A percentile compares a stretch with the other conserved stretches of the same genome.
Conservation (phyloP, 1,284 basidiomycete genomes). For the Calocybe gambosa region DNA sequence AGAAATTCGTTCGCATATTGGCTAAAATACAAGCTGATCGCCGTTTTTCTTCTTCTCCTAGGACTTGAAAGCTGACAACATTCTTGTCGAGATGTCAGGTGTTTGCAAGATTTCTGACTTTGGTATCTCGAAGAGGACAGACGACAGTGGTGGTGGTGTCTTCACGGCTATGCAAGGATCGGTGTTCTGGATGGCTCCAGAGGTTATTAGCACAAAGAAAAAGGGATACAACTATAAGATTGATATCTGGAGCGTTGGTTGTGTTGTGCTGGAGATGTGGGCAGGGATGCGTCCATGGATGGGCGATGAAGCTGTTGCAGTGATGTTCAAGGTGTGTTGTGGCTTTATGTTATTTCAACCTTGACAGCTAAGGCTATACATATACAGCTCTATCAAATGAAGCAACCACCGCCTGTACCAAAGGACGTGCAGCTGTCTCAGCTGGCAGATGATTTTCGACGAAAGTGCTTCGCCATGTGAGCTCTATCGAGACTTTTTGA, state of each 20-base stretch:
- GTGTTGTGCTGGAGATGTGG: conserved; percentile 98
- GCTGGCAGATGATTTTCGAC: conserved; percentile 82
- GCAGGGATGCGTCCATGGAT: conserved; percentile 92
- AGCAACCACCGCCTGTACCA: conserved; percentile 86
- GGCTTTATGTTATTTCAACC: not conserved
- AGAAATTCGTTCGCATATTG: conserved; percentile 19
- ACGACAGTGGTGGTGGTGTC: conserved; percentile 78
- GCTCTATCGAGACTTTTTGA: conserved; percentile 22
- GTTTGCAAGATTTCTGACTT: conserved; percentile 99
- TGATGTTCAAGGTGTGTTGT: conserved; percentile 83
- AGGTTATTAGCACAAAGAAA: conserved; percentile 82
- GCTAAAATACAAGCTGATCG: not conserved
- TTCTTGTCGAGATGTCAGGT: conserved; percentile 90
- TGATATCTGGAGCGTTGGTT: conserved; percentile 98
- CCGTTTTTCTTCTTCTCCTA: conserved; percentile 25
- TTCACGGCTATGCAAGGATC: conserved; percentile 93
- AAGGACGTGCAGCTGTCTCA: conserved; percentile 70
- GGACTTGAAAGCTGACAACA: conserved; percentile 98
- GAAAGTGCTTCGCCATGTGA: conserved; percentile 86
- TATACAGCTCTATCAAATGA: conserved; percentile 70
- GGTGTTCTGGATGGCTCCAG: conserved; percentile 99
- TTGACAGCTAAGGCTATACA: not conserved
- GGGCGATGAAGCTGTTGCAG: conserved; percentile 83
- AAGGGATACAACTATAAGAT: conserved; percentile 94
- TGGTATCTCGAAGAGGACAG: conserved; percentile 90